Evolutionary conservation across 2,329 filamentous ascomycete species (phyloP), one percentile per base, ranked within the genome.

Genomic region (Monosporascus sp.): DNA sequence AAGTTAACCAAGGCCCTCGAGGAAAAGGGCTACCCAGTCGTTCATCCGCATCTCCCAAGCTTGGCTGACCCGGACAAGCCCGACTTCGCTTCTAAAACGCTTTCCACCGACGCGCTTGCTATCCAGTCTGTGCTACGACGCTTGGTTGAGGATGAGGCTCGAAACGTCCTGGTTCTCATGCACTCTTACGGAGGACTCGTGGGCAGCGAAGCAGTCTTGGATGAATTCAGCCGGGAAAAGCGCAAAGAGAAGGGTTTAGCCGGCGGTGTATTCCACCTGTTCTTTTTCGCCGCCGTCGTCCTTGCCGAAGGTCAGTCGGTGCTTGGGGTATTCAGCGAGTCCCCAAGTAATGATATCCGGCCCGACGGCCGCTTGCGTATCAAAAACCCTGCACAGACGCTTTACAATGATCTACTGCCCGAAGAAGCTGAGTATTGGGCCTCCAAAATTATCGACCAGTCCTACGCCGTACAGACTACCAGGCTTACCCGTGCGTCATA

Each of bases 181-280:
- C 62, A 65, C 53, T 64, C 62, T 3, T 64, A 61, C 27, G 61
- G 62, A 17, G 62, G 62, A 3, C 54, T 63, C 2, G 57, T 63
- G 4, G 57, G 62, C n/a, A 56, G 49, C 17, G 57, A 65, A 44
- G 62, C 57, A 7, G 50, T 60, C 0, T 38, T 52, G 4, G 49
- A 61, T 43, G 54, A 60, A 2, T 44, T 64, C 22, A 58, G 39
- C 14, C 50, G 50, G 9, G 27, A 24, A n/a, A 50, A 51, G 31
- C 58, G 62, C 15, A n/a, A 50, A 15, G 36, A 20, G 5, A 25
- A 37, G 4, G 57, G 56, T 14, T 47, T 59, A 14, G 3, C 20
- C 2, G 57, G 62, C 25, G 60, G 58, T 8, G 59, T 62, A 9
- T 25, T 54, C 9, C 56, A 56, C 22, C 45, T 64, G 1, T 57